These are phyloP conservation scores for Solanum hybrid DNA, from an alignment of 305 asterid genomes.

Conservation along the genomic window DNA sequence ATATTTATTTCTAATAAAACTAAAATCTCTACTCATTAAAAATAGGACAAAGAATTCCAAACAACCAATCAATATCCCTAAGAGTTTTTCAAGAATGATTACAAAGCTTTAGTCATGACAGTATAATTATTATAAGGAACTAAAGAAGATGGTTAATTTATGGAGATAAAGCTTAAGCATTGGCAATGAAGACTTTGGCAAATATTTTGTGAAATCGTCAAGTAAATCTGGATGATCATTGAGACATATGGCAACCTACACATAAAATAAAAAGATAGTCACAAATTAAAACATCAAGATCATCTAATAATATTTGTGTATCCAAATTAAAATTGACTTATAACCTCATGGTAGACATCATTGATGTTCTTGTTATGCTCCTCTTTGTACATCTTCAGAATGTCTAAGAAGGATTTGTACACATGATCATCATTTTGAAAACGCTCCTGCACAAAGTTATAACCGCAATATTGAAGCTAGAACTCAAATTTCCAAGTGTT, in stretches of 20 bases:
- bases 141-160: neutral
- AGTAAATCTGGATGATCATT: slow-evolving; percentile 74
- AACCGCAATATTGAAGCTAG: neutral
- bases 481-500: neutral
- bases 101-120: neutral
- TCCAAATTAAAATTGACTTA: neutral
- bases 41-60: neutral
- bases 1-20: neutral
- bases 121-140: neutral
- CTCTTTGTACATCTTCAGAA: slow-evolving; percentile 82
- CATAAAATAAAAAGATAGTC: neutral
- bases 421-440: slow-evolving; percentile 70
- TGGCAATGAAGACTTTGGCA: slow-evolving; percentile 57
- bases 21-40: neutral
- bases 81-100: neutral
- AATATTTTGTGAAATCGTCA: slow-evolving; percentile 46
- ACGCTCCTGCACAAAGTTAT: slow-evolving; percentile 50
- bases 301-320: neutral
- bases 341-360: slow-evolving; percentile 85
- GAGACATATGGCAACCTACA: slow-evolving; percentile 75
- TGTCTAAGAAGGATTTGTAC: slow-evolving; percentile 79
- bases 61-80: neutral
- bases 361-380: slow-evolving; percentile 66
- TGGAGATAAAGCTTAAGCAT: slow-evolving; percentile 23
- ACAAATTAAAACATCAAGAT: neutral